Conservation (phyloP, 495 filamentous ascomycete species). For the Podospora didyma region DNA sequence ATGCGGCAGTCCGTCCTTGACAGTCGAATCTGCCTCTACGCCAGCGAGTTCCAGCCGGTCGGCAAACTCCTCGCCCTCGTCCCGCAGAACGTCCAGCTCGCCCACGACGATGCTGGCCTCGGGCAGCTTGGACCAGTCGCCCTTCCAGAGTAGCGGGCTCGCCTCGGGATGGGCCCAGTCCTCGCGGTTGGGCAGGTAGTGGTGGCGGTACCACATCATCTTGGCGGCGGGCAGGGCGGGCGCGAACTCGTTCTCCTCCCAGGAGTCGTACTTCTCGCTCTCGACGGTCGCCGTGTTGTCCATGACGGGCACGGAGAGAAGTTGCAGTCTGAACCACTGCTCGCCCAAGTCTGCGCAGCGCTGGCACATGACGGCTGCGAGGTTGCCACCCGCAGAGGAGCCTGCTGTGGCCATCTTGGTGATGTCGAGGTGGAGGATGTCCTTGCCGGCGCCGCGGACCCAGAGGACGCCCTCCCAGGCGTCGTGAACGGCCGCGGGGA, state of each 20-base stretch:
- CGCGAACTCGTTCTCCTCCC: slow-evolving; percentile 45
- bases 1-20: slow-evolving; percentile 59
- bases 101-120: slow-evolving; percentile 52
- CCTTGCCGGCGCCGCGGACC: slow-evolving; percentile 40
- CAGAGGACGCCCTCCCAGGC: slow-evolving; percentile 56
- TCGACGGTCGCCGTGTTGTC: slow-evolving; percentile 49
- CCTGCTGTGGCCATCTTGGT: slow-evolving; percentile 50
- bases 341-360: slow-evolving; percentile 41
- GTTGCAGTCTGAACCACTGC: slow-evolving; percentile 41
- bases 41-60: slow-evolving; percentile 45
- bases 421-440: slow-evolving; percentile 39
- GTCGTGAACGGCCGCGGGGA: slow-evolving; percentile 54
- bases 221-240: slow-evolving; percentile 50
- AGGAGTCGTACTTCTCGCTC: slow-evolving; percentile 32
- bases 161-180: slow-evolving; percentile 50
- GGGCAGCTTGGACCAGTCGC: slow-evolving; percentile 47
- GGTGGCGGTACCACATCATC: slow-evolving; percentile 57
- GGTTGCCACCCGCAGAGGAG: slow-evolving; percentile 54
- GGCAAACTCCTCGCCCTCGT: slow-evolving; percentile 51
- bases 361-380: slow-evolving; percentile 53
- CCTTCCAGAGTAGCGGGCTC: slow-evolving; percentile 49
- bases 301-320: slow-evolving; percentile 56
- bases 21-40: slow-evolving; percentile 45
- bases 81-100: slow-evolving; percentile 52
- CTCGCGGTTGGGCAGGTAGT: slow-evolving; percentile 47